These are phyloP conservation scores for Diutina scorzettiae DNA, from an alignment of 1,139 yeast species.

Conservation along the genomic window DNA sequence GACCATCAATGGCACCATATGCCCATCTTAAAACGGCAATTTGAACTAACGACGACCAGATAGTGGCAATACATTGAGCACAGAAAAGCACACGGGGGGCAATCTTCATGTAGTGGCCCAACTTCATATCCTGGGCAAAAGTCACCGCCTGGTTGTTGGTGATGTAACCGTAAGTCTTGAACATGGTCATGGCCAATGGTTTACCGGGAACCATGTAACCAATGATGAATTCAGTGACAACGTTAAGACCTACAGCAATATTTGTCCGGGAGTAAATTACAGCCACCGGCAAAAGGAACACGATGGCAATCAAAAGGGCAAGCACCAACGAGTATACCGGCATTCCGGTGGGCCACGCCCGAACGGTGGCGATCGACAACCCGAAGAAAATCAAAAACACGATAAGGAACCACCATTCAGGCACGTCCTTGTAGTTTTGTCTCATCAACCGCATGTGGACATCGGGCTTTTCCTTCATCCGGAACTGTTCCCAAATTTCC, in stretches of 20 bases:
- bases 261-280: slow-evolving; percentile 30
- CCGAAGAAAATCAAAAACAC: slow-evolving; percentile 34
- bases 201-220: slow-evolving; percentile 39
- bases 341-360: slow-evolving; percentile 30
- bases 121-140: slow-evolving; percentile 41
- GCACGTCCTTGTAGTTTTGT: slow-evolving; percentile 41
- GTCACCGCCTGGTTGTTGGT: slow-evolving; percentile 45
- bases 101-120: slow-evolving; percentile 43
- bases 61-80: slow-evolving; percentile 34
- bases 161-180: slow-evolving; percentile 36
- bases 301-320: slow-evolving; percentile 28
- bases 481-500: slow-evolving; percentile 35
- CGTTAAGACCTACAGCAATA: slow-evolving; percentile 34
- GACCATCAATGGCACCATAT: slow-evolving; percentile 24
- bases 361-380: slow-evolving; percentile 18
- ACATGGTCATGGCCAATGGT: slow-evolving; percentile 36
- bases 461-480: slow-evolving; percentile 37
- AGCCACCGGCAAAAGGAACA: slow-evolving; percentile 33
- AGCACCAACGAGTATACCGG: slow-evolving; percentile 27
- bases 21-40: slow-evolving; percentile 35
- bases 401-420: slow-evolving; percentile 53
- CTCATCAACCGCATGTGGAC: slow-evolving; percentile 55
- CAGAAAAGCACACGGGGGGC: slow-evolving; percentile 34
- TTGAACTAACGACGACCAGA: slow-evolving; percentile 34
- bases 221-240: slow-evolving; percentile 32